A percentile compares a stretch with the other conserved stretches of the same genome.
These are phyloP conservation scores for Aspergillus funiculosus DNA, from an alignment of 495 filamentous ascomycete species.

Conservation along the genomic window DNA sequence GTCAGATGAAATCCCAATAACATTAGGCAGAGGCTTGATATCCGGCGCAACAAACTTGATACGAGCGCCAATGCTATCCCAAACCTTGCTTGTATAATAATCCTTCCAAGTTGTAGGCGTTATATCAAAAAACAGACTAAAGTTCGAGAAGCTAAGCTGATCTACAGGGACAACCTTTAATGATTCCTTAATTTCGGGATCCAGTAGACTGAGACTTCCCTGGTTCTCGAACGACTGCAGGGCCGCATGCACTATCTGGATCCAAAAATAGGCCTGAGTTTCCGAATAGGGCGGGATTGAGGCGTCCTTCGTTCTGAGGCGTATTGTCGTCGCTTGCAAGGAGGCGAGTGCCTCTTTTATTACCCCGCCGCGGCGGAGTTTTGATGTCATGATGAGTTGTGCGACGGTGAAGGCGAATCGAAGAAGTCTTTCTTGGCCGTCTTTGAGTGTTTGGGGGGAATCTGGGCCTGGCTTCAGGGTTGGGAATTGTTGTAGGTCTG, in stretches of 20 bases:
- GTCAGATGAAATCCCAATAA: conserved; percentile 1
- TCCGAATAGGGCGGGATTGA: conserved; percentile 6
- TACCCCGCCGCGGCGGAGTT: neutral
- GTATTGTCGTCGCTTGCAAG: conserved; percentile 5
- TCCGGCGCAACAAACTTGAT: conserved; percentile 6
- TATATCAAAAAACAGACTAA: neutral
- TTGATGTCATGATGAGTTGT: conserved; percentile 1
- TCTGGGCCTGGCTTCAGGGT: neutral
- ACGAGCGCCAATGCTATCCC: conserved; percentile 3
- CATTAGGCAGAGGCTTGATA: conserved; percentile 5
- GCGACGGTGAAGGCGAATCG: conserved; percentile 6
- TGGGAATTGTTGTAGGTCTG: conserved; percentile 2
- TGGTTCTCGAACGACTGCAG: neutral
- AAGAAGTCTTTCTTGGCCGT: neutral
- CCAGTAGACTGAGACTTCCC: too few species aligned
- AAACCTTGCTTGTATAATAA: neutral
- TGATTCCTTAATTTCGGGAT: neutral
- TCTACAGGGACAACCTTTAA: neutral
- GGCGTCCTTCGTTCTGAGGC: neutral
- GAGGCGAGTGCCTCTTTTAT: conserved; percentile 3
- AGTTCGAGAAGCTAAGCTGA: conserved; percentile 3
- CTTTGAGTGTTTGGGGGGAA: neutral
- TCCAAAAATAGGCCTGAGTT: conserved; percentile 11
- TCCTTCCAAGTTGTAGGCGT: neutral
- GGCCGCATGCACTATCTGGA: conserved; percentile 7